phyloP scores from a whole-genome alignment of 2,329 filamentous ascomycete species.

The Pezicula carpinea region DNA sequence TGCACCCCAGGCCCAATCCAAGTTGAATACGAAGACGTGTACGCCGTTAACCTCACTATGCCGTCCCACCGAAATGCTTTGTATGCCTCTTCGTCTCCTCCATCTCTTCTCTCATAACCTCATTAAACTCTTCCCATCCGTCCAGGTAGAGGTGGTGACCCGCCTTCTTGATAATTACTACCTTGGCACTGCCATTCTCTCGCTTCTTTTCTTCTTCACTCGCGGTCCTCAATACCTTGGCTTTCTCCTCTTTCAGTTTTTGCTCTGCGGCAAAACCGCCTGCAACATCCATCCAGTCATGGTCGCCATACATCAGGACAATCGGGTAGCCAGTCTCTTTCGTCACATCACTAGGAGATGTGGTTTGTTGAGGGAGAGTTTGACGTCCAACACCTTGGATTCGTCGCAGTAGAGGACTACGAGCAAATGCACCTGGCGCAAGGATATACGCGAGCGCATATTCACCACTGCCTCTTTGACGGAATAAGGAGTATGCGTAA shows the following conservation, averaged over 20 bases:
- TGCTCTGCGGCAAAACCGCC: slow-evolving; percentile 78
- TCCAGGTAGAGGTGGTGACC: slow-evolving; percentile 72
- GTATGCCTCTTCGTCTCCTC: slow-evolving; percentile 37
- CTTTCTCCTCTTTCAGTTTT: slow-evolving; percentile 67
- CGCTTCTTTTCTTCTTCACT: slow-evolving; percentile 61
- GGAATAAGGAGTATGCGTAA: slow-evolving; percentile 92
- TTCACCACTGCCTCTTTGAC: slow-evolving; percentile 86
- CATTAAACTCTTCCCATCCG: slow-evolving; percentile 65
- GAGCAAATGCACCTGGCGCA: slow-evolving; percentile 87
- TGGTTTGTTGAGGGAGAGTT: slow-evolving; percentile 22
- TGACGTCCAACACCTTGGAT: slow-evolving; percentile 87
- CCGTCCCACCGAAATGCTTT: slow-evolving; percentile 7
- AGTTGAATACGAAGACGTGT: neutral
- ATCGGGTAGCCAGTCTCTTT: slow-evolving; percentile 67
- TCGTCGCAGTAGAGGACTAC: slow-evolving; percentile 78
- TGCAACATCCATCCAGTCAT: slow-evolving; percentile 97
- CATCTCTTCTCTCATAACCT: slow-evolving; percentile 62
- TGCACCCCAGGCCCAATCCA: neutral
- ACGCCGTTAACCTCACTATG: neutral
- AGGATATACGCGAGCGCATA: slow-evolving; percentile 91
- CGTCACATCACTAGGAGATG: slow-evolving; percentile 2
- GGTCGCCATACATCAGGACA: slow-evolving; percentile 93
- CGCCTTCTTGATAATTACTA: slow-evolving; percentile 69
- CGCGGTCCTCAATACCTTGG: slow-evolving; percentile 54
- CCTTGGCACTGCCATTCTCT: slow-evolving; percentile 79